Evolutionary conservation across 2,329 filamentous ascomycete genomes (phyloP), one percentile per base, ranked within the genome.

Genomic region (Aspergillus novofumigatus): DNA sequence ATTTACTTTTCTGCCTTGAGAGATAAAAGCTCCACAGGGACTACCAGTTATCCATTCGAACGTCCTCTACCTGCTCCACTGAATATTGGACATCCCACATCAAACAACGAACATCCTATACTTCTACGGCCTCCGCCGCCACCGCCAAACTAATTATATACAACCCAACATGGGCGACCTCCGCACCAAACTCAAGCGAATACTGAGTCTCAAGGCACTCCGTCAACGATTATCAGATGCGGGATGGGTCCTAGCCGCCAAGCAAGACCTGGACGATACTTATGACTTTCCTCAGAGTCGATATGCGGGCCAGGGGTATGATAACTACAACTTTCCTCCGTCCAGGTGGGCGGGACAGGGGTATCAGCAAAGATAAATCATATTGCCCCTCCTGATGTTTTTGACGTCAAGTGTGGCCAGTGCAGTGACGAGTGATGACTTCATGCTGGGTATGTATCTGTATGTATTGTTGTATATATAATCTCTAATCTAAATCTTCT

Each of bases 251-350:
- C 61, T 65, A 60, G 56, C 58, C 9, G 64, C 64, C 14, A 65
- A 62, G 44, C 56, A 60, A 20, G 41, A 53, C 23, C 47, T 59
- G n/a, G 45, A 65, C n/a, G 62, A 64, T 25, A 59, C 64, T 17
- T 65, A 66, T 49, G 65, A 62, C 28, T 65, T 66, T 53, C 58
- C 62, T 45, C 50, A 55, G 10, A 58, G 61, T 17, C 57, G 59
- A 32, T 62, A 59, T 54, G 60, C 57, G 2, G 62, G 64, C 1
- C 62, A 66, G 44, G 60, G 54, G 49, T 23, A 28, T 17, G 44
- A 47, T 8, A 58, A 64, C 25, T 64, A 66, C 50, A 66, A 63
- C 32, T 65, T 66, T 53, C 58, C 62, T 42, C 48, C 55, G 10
- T 59, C 61, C 17, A 56, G 59, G 32, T 61, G 58, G 53, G 60